phyloP scores from a whole-genome alignment of 2,329 filamentous ascomycete genomes.

The Colletotrichum gigasporum region DNA sequence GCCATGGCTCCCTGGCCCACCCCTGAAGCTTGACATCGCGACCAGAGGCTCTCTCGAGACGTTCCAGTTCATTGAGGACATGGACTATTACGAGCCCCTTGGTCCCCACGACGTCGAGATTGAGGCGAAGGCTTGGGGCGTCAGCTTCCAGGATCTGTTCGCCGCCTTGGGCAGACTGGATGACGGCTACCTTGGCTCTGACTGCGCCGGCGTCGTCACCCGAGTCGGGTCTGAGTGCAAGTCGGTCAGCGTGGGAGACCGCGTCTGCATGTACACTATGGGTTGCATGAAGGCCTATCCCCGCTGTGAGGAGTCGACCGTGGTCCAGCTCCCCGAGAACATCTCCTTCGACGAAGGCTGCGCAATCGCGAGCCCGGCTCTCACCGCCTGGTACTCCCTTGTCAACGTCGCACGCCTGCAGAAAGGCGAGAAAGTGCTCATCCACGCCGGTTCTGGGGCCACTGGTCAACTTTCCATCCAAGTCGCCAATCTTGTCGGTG shows the following conservation, averaged over 20 bases:
- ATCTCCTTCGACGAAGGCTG: constrained; percentile 48
- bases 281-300: constrained; percentile 33
- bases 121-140: constrained; percentile 35
- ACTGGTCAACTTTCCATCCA: constrained; percentile 50
- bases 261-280: constrained; percentile 31
- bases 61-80: constrained; percentile 34
- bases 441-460: constrained; percentile 48
- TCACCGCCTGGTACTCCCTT: constrained; percentile 39
- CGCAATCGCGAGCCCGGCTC: constrained; percentile 33
- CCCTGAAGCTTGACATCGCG: constrained; percentile 30
- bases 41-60: constrained; percentile 36
- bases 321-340: constrained; percentile 45
- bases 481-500: constrained; percentile 44
- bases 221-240: constrained; percentile 40
- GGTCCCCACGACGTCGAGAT: constrained; percentile 32
- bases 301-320: constrained; percentile 25
- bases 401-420: constrained; percentile 40
- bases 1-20: not conserved
- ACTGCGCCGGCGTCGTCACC: constrained; percentile 44
- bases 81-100: not conserved
- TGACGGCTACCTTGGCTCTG: constrained; percentile 35
- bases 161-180: constrained; percentile 37
- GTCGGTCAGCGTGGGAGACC: constrained; percentile 41
- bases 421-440: constrained; percentile 47
- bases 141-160: constrained; percentile 38